Percentiles rank a stretch among this genome's conserved stretches.
phyloP scores from a whole-genome alignment of 2,329 filamentous ascomycete genomes.

The Diplocarpon rosae region DNA sequence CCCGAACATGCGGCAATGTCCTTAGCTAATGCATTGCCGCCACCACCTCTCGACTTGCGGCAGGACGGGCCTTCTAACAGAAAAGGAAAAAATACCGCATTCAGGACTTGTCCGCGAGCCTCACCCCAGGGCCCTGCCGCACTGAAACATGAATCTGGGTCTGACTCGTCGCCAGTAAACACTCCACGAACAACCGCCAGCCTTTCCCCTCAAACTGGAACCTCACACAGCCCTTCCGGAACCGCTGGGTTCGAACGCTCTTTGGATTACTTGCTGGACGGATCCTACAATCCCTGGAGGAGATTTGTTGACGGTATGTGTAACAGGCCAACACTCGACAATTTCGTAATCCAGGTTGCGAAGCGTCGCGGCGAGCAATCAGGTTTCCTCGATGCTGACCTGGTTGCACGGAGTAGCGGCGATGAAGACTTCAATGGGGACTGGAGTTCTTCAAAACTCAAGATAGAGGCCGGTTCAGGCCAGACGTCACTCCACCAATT shows the following conservation, averaged over 20 bases:
- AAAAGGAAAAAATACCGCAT: neutral
- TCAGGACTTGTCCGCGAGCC: neutral
- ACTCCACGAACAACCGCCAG: neutral
- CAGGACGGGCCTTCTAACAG: neutral
- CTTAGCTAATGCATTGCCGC: neutral
- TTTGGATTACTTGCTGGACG: neutral
- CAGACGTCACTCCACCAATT: too few species aligned
- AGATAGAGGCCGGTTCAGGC: too few species aligned
- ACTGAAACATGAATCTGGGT: neutral
- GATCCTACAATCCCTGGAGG: neutral
- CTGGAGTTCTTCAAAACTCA: too few species aligned
- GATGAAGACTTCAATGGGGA: too few species aligned
- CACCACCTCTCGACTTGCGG: neutral
- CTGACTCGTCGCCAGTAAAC: neutral
- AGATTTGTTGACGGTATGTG: too few species aligned
- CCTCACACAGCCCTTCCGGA: neutral
- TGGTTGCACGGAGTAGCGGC: too few species aligned
- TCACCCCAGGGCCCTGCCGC: neutral
- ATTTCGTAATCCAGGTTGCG: too few species aligned
- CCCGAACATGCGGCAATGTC: neutral
- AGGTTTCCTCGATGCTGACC: too few species aligned
- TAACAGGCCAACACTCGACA: too few species aligned
- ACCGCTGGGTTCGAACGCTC: neutral
- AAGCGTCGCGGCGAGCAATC: too few species aligned
- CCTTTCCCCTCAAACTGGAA: neutral